Evolutionary conservation across 768 basidiomycete species (phyloP).

Genomic region (Leccinum fibrillosum): DNA sequence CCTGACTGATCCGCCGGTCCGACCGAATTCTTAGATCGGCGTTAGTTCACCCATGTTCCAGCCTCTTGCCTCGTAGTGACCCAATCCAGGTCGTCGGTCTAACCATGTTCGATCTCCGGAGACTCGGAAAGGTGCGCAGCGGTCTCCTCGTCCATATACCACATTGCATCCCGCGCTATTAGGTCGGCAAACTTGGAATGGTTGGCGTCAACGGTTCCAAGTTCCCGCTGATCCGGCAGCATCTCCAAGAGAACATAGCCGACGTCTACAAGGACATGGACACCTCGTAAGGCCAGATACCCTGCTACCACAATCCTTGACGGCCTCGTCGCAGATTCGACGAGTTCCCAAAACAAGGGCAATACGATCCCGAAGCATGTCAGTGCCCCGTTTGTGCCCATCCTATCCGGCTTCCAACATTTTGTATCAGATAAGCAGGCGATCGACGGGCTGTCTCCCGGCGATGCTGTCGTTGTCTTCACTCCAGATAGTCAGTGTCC

Average conservation of each 20-base stretch:
- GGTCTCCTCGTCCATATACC: conserved; percentile 11
- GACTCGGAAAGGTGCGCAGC: conserved; percentile 65
- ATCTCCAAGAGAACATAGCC: conserved; percentile 79
- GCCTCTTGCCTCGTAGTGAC: conserved; percentile 12
- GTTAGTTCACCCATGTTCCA: conserved; percentile 37
- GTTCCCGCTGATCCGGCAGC: conserved; percentile 81
- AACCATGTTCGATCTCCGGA: conserved; percentile 85
- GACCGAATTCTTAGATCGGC: conserved; percentile 50
- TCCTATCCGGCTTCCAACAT: background rate
- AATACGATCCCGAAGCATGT: conserved; percentile 81
- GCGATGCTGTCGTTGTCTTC: conserved; percentile 90
- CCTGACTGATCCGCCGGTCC: background rate
- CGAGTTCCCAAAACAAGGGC: conserved; percentile 69
- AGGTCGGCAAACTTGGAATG: conserved; percentile 79
- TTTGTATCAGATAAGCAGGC: conserved; percentile 68
- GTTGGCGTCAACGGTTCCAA: conserved; percentile 87
- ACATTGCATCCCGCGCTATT: background rate
- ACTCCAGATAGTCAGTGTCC: conserved; percentile 76
- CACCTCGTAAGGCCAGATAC: conserved; percentile 46
- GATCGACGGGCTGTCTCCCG: conserved; percentile 71
- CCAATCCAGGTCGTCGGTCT: conserved; percentile 73
- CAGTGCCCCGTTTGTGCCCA: conserved; percentile 28
- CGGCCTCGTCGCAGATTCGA: conserved; percentile 53
- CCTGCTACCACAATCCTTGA: background rate
- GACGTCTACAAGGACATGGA: conserved; percentile 87